Evolutionary conservation across 345 rosid genomes (phyloP).

Genomic region (Crucihimalaya himalaica): DNA sequence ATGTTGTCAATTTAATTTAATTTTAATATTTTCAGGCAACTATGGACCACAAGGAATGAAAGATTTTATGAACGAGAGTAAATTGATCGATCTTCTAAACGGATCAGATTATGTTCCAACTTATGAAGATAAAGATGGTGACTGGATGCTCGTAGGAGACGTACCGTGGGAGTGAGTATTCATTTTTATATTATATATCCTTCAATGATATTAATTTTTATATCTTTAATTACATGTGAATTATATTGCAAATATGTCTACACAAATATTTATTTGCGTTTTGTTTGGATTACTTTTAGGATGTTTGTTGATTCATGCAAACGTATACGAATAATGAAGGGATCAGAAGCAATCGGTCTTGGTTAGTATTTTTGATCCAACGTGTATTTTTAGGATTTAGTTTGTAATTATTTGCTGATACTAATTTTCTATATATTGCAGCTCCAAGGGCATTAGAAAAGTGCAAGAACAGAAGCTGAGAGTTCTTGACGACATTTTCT

Average conservation of each 20-base stretch:
- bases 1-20: neutral
- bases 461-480: constrained; percentile 80
- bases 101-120: constrained; percentile 83
- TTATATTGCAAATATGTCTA: neutral
- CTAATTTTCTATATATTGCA: constrained; percentile 34
- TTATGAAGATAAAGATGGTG: constrained; percentile 88
- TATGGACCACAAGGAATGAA: constrained; percentile 77
- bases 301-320: constrained; percentile 85
- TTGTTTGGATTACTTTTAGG: constrained; percentile 37
- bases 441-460: constrained; percentile 81
- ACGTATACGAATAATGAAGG: constrained; percentile 73
- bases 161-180: constrained; percentile 86
- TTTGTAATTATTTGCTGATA: neutral
- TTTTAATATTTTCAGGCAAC: constrained; percentile 43
- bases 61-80: constrained; percentile 84
- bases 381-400: too few species aligned
- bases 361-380: constrained; percentile 47
- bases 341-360: constrained; percentile 86
- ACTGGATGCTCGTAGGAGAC: constrained; percentile 95
- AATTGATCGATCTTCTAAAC: constrained; percentile 68
- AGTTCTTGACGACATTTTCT: neutral
- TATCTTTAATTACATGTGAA: neutral
- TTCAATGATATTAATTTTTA: neutral
- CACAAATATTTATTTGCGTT: neutral
- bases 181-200: neutral